Evolutionary conservation across 139 green algal species (phyloP), one percentile per base, ranked within the genome.

Genomic region (Picochlorum sp.): DNA sequence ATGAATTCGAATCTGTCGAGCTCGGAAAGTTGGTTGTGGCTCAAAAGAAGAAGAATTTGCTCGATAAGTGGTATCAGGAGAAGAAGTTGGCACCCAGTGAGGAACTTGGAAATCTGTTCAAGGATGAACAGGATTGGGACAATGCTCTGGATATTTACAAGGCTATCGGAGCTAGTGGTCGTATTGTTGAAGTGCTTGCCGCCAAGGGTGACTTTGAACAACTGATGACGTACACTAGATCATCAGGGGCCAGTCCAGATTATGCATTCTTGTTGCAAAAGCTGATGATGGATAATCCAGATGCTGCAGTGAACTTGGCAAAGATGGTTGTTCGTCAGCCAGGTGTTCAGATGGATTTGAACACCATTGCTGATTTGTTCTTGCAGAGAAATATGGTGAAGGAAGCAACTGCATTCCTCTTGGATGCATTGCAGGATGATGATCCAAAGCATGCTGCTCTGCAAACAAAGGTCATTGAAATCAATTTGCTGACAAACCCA

Each of bases 401-500:
- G 18, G 94, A 99, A 77, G 93, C 92, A 16, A 99, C 94, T 2
- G 88, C 86, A 16, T 97, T 98, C 80, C 80, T 98, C 80, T 77
- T 99, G 71, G 94, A 99, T 30, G 91, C 92, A 24, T 82, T 99
- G 62, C 76, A 90, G 49, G 86, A 83, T 18, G 90, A 99, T 82
- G 74, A 88, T 57, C 74, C 86, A 3, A 84, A 94, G 71, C 84
- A 99, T 20, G 94, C 80, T 13, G 71, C 84, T 65, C 81, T 95
- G 70, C 88, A 95, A 78, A 95, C 87, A 62, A 95, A 95, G 85
- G 82, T 98, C 74, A 80, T 99, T 68, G 94, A 99, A 78, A 97
- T 99, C 80, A 99, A 99, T 85, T 76, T 99, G 62, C 77, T 99
- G 58, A 97, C 94, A 65, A 97, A 96, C 76, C 93, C 94, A 20